Evolutionary conservation across 1,139 yeast genomes (phyloP).

Genomic region (Scheffersomyces parashehatae): DNA sequence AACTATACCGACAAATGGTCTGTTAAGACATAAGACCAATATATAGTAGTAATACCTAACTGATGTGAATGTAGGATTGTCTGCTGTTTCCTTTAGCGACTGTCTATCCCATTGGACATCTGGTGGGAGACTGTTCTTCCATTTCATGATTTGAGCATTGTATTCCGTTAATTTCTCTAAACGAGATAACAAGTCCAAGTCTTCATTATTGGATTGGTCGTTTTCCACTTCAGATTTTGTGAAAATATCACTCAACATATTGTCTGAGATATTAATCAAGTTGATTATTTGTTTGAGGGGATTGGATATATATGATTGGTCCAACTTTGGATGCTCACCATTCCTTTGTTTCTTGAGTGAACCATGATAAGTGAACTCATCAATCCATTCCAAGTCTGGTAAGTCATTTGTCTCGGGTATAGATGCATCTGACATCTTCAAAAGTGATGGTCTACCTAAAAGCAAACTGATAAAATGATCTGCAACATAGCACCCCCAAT

Average conservation of each 20-base stretch:
- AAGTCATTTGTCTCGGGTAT: constrained; percentile 63
- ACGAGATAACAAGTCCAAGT: constrained; percentile 34
- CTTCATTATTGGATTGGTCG: constrained; percentile 19
- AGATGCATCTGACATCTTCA: constrained; percentile 58
- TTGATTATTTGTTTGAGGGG: constrained; percentile 50
- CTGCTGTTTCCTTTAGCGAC: constrained; percentile 43
- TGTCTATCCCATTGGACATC: constrained; percentile 52
- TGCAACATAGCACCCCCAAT: constrained; percentile 69
- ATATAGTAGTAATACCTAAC: constrained; percentile 62
- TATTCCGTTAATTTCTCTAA: constrained; percentile 41
- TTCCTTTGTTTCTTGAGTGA: constrained; percentile 6
- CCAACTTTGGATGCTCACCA: constrained; percentile 6
- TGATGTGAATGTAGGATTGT: constrained; percentile 51
- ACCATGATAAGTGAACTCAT: constrained; percentile 42
- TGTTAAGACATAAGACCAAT: constrained; percentile 54
- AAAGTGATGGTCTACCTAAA: constrained; percentile 58
- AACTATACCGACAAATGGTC: constrained; percentile 52
- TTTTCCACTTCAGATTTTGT: constrained; percentile 28
- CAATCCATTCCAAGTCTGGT: constrained; percentile 60
- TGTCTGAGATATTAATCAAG: constrained; percentile 53
- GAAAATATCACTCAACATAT: constrained; percentile 56
- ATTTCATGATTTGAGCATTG: constrained; percentile 49
- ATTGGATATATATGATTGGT: constrained; percentile 44
- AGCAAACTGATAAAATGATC: constrained; percentile 63
- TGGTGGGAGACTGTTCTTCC: constrained; percentile 50